Evolutionary conservation across 208 protist species (phyloP).

Genomic region (Porcisia deanei): DNA sequence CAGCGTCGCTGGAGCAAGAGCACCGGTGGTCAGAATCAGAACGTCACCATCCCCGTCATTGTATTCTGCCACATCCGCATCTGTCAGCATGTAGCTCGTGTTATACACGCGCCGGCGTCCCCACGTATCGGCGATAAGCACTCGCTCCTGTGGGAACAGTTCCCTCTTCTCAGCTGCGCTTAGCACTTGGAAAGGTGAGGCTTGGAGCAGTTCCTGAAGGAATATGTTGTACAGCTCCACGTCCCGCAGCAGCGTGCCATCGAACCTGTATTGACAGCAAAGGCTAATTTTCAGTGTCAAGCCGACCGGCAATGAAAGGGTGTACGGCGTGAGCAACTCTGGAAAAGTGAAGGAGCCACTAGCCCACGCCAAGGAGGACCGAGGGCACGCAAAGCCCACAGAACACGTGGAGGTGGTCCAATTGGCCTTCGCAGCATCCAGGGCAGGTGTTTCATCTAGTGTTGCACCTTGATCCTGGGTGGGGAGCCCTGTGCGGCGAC

Average conservation of each 20-base stretch:
- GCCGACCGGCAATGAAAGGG: slow-evolving; percentile 48
- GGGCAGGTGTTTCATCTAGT: not conserved
- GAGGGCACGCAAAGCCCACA: slow-evolving; percentile 61
- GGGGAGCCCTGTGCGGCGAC: not conserved
- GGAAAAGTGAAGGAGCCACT: slow-evolving; percentile 67
- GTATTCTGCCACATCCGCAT: slow-evolving; percentile 33
- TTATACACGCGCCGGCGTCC: slow-evolving; percentile 36
- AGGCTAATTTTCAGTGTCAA: slow-evolving; percentile 74
- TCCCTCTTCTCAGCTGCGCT: slow-evolving; percentile 53
- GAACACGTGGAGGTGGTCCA: slow-evolving; percentile 39
- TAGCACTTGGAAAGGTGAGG: slow-evolving; percentile 80
- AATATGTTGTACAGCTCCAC: slow-evolving; percentile 67
- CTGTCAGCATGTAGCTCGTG: slow-evolving; percentile 33
- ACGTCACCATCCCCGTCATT: slow-evolving; percentile 88
- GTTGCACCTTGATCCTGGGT: not conserved
- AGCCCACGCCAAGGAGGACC: slow-evolving; percentile 79
- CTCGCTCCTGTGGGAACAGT: slow-evolving; percentile 60
- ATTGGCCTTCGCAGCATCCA: not conserved
- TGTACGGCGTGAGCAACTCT: slow-evolving; percentile 66
- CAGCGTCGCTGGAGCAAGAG: slow-evolving; percentile 30
- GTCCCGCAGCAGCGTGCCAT: slow-evolving; percentile 62
- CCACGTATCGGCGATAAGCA: slow-evolving; percentile 49
- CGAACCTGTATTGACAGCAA: slow-evolving; percentile 82
- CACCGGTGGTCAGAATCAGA: slow-evolving; percentile 73
- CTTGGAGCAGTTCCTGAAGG: slow-evolving; percentile 66